Conservation (phyloP, 2,329 filamentous ascomycete species). For the Exserohilum turcica region DNA sequence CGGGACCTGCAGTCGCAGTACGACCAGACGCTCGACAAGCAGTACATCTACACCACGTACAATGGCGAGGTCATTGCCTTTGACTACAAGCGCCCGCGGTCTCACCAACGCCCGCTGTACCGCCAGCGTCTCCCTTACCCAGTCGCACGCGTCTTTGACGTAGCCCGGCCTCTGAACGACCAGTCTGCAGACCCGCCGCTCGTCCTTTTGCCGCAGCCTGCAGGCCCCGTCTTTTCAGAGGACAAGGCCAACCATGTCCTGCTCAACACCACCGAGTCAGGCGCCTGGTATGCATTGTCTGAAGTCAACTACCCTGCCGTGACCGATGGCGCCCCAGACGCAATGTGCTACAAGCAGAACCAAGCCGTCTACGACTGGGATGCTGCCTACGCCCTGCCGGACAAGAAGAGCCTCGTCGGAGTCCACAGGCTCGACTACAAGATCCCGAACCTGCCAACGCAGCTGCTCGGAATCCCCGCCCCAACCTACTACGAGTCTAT, state of each 20-base stretch:
- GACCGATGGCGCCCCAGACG: constrained; percentile 67
- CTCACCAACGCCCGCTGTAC: constrained; percentile 39
- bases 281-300: constrained; percentile 93
- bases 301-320: constrained; percentile 85
- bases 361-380: constrained; percentile 34
- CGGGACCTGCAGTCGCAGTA: constrained; percentile 86
- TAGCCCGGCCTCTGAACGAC: constrained; percentile 73
- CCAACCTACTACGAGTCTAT: constrained; percentile 30
- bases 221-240: constrained; percentile 60
- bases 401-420: constrained; percentile 46
- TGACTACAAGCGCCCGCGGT: constrained; percentile 63
- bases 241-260: constrained; percentile 63
- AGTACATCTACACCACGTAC: constrained; percentile 85
- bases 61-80: constrained; percentile 85
- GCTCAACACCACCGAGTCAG: constrained; percentile 82
- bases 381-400: constrained; percentile 34
- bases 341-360: constrained; percentile 58
- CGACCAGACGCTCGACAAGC: constrained; percentile 76
- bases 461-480: constrained; percentile 32
- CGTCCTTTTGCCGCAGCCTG: constrained; percentile 83
- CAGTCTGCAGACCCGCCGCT: constrained; percentile 73
- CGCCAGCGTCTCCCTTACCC: constrained; percentile 71
- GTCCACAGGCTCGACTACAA: constrained; percentile 46
- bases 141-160: constrained; percentile 86
- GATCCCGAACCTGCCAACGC: constrained; percentile 25